Evolutionary conservation across 305 asterid genomes (phyloP).

Genomic region (Fraxinus dipetala): DNA sequence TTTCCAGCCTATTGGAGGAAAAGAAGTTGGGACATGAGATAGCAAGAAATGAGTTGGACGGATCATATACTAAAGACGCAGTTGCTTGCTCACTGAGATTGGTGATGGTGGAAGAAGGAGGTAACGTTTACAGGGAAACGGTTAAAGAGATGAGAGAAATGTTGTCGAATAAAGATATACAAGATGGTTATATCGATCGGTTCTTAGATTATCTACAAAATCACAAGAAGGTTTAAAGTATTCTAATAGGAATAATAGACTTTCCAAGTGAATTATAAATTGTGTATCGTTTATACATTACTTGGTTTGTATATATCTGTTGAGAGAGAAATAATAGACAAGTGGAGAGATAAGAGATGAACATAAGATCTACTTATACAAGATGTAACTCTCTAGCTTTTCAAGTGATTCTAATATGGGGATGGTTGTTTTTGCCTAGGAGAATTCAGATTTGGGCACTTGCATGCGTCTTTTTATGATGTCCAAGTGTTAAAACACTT

Average conservation of each 20-base stretch:
- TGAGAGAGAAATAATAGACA: too few relatives aligned
- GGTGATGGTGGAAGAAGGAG: conserved; percentile 39
- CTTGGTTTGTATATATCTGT: not conserved
- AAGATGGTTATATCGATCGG: conserved; percentile 26
- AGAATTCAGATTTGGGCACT: not conserved
- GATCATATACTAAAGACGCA: conserved; percentile 25
- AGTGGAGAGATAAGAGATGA: not conserved
- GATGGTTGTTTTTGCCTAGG: not conserved
- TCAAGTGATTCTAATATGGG: not conserved
- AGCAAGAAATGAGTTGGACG: conserved; percentile 31
- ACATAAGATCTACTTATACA: not conserved
- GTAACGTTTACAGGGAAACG: conserved; percentile 28
- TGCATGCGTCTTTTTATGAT: not conserved
- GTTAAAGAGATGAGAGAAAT: conserved; percentile 26
- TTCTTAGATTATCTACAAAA: conserved; percentile 26
- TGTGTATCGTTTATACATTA: not conserved
- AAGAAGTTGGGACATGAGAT: conserved; percentile 29
- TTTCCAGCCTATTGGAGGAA: conserved; percentile 33
- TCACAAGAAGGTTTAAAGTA: conserved; percentile 4
- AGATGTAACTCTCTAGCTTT: not conserved
- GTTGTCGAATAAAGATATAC: conserved; percentile 29
- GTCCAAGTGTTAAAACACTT: not conserved
- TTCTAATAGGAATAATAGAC: not conserved
- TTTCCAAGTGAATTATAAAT: not conserved
- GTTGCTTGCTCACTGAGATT: conserved; percentile 38